Conservation (phyloP, 2,329 filamentous ascomycete genomes). For the Aspergillus spinulosporus region DNA sequence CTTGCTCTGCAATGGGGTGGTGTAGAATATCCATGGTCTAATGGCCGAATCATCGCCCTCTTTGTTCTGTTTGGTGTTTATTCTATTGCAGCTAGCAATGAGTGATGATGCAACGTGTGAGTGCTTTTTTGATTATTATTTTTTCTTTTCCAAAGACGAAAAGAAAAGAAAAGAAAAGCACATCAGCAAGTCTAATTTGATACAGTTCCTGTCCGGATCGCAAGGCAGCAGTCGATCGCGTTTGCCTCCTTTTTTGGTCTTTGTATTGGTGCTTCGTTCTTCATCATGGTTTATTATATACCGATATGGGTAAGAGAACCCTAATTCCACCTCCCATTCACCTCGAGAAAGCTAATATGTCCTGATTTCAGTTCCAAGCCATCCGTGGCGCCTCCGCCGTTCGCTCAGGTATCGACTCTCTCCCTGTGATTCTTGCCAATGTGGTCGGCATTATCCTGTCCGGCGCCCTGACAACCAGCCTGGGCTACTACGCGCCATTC, state of each 20-base stretch:
- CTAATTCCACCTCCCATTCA: no score
- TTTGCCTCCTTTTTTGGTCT: conserved; percentile 29
- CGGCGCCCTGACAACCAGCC: not conserved
- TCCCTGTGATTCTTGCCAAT: conserved; percentile 8
- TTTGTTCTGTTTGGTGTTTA: conserved; percentile 41
- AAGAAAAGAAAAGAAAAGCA: no score
- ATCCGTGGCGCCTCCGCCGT: conserved; percentile 15
- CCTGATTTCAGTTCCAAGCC: conserved; percentile 12
- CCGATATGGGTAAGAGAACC: conserved; percentile 15
- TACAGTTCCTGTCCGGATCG: conserved; percentile 37
- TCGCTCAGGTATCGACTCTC: conserved; percentile 7
- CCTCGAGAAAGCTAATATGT: not conserved
- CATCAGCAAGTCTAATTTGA: no score
- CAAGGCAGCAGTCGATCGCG: not conserved
- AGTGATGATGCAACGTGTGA: conserved; percentile 45
- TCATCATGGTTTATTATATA: conserved; percentile 30
- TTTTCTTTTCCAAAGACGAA: no score
- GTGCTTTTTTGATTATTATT: no score
- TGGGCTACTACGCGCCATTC: conserved; percentile 16
- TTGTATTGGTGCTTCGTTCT: conserved; percentile 27
- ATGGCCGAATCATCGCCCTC: conserved; percentile 25
- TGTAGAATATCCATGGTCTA: conserved; percentile 20
- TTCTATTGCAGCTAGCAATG: conserved; percentile 44
- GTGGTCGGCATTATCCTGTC: conserved; percentile 5
- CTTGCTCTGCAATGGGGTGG: conserved; percentile 17